These are phyloP conservation scores for Talaromyces thailandensis DNA, from an alignment of 495 filamentous ascomycete genomes.

Conservation along the genomic window DNA sequence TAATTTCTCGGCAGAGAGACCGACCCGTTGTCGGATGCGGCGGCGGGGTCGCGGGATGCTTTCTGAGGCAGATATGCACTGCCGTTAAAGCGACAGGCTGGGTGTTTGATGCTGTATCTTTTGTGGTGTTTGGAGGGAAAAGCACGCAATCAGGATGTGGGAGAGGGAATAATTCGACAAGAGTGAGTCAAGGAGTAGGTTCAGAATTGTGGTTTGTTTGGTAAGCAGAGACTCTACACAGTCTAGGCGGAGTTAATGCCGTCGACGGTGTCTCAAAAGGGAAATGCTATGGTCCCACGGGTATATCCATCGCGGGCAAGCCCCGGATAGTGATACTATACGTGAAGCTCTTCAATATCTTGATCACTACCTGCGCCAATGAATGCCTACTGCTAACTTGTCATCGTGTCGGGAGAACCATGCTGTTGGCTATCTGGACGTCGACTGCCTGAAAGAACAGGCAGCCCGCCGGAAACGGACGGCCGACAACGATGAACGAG, in stretches of 20 bases:
- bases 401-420: background rate
- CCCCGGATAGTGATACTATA: background rate
- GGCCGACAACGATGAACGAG: background rate
- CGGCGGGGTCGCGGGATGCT: background rate
- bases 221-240: background rate
- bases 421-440: background rate
- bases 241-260: background rate
- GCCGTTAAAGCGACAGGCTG: background rate
- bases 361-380: background rate
- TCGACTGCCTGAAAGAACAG: background rate
- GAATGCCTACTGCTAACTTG: background rate
- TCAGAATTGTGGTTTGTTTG: background rate
- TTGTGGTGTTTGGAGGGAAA: background rate
- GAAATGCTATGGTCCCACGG: background rate
- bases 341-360: background rate
- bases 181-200: background rate
- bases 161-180: background rate
- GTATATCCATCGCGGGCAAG: background rate
- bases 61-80: background rate
- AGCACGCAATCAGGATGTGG: background rate
- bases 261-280: background rate
- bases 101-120: background rate
- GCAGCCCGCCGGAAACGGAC: conserved; percentile 3
- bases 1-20: background rate
- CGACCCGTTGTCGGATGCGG: conserved; percentile 1